Evolutionary conservation across 345 rosid species (phyloP), one percentile per base, ranked within the genome.

Genomic region (Citrus sp.): DNA sequence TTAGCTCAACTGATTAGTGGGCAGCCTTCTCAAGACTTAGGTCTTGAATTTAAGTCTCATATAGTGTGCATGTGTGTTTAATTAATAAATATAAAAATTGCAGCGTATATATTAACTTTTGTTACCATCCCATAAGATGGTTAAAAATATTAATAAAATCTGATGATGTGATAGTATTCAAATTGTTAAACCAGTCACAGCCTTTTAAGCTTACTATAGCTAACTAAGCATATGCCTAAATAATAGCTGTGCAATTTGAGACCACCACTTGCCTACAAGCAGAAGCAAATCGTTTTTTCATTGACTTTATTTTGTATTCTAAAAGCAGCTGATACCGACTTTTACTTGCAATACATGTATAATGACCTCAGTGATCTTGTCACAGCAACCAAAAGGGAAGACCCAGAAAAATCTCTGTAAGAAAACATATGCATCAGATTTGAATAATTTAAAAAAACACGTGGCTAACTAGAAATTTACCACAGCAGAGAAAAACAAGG

Each of bases 161-260:
- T 40, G 46, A 40, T 40, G 9, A 40, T 9, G 46, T 40, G 46
- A 40, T 2, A 2, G 46, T 9, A 9, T 9, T 40, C 46, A 40
- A 40, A 9, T 40, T 9, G 13, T 40, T 46, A 46, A 46, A 14
- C 5, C 51, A 46, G 1, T 46, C 51, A 46, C 51, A 46, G 16
- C 5, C 51, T 42, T 2, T 42, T 42, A 42, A 42, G 51, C 4
- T 0, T 42, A 12, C 16, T 3, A 42, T 42, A 42, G 51, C 51
- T 42, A 42, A 42, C 14, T 12, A 7, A 37, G 40, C 40, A 37
- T 72, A 37, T 72, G 76, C 66, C 22, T 74, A 67, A 49, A 63
- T 19, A 73, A 67, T 71, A 64, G 65, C 81, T 58, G n/a, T 65
- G 82, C 84, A 70, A 37, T 34, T 34, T 78, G 84, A 80, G 73